phyloP scores from a whole-genome alignment of 2,329 filamentous ascomycete species.

The Ilyonectria mors-panacis region DNA sequence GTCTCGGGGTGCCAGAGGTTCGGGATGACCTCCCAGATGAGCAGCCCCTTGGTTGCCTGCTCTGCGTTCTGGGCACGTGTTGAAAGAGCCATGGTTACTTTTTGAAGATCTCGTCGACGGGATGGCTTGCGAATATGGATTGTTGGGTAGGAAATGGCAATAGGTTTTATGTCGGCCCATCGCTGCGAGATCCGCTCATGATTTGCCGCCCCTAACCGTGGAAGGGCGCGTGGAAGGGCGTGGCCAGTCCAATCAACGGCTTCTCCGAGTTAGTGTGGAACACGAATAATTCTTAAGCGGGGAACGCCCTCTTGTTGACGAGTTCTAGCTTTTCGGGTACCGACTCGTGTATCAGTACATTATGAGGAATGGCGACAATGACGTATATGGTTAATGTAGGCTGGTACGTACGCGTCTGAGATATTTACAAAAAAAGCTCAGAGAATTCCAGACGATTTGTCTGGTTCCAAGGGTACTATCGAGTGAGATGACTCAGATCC shows the following conservation, averaged over 20 bases:
- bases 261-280: constrained; percentile 2
- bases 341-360: neutral
- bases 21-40: constrained; percentile 61
- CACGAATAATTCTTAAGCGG: neutral
- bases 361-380: neutral
- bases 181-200: constrained; percentile 29
- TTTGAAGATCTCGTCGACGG: neutral
- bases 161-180: constrained; percentile 11
- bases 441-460: too few relatives aligned
- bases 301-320: neutral
- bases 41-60: constrained; percentile 45
- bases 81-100: constrained; percentile 45
- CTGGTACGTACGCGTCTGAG: too few relatives aligned
- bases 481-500: too few relatives aligned
- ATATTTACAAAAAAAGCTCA: neutral
- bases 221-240: neutral
- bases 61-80: constrained; percentile 49
- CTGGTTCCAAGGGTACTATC: too few relatives aligned
- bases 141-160: neutral
- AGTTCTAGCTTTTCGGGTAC: neutral
- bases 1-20: constrained; percentile 59
- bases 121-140: neutral
- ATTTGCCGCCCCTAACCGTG: constrained; percentile 13
- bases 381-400: neutral
- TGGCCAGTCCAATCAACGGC: constrained; percentile 13